These are phyloP conservation scores for Melastoma malabathricum DNA, from an alignment of 345 rosid species.

Conservation along the genomic window DNA sequence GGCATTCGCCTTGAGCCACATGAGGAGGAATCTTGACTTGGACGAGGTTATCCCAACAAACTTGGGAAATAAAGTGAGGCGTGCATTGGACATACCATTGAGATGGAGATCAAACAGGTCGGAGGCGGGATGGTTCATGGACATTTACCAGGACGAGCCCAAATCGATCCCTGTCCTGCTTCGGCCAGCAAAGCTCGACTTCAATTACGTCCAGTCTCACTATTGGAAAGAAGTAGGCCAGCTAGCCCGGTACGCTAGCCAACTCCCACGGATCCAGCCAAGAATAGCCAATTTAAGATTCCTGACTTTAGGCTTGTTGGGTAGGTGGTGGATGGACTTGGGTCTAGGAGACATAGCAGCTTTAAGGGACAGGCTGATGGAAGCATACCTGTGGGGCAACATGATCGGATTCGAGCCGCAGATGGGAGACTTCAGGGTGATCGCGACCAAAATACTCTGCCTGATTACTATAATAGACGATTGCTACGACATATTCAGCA, in stretches of 20 bases:
- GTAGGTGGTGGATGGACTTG: constrained; percentile 18
- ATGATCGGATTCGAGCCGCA: constrained; percentile 10
- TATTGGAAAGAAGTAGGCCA: too few species aligned
- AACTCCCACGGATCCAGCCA: too few species aligned
- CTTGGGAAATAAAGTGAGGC: constrained; percentile 1
- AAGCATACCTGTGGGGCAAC: constrained; percentile 1
- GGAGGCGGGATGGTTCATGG: constrained; percentile 14
- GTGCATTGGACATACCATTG: constrained; percentile 12
- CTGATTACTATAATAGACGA: too few species aligned
- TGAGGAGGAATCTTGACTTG: neutral
- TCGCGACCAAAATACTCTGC: neutral
- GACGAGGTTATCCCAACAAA: neutral
- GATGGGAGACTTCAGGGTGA: constrained; percentile 5
- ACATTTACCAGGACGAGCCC: constrained; percentile 1
- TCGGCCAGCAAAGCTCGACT: constrained; percentile 6
- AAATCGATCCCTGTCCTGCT: constrained; percentile 2
- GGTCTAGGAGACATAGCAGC: constrained; percentile 4
- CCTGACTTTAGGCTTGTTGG: too few species aligned
- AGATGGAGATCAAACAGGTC: constrained; percentile 7
- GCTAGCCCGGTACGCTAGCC: too few species aligned
- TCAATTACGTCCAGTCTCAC: constrained; percentile 6
- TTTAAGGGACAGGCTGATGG: constrained; percentile 9
- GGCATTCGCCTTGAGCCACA: neutral
- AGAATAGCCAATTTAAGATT: too few species aligned
- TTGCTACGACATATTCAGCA: too few species aligned